Conservation (phyloP, 176 grass and related monocot genomes). For the Ampelocalamus luodianensis region DNA sequence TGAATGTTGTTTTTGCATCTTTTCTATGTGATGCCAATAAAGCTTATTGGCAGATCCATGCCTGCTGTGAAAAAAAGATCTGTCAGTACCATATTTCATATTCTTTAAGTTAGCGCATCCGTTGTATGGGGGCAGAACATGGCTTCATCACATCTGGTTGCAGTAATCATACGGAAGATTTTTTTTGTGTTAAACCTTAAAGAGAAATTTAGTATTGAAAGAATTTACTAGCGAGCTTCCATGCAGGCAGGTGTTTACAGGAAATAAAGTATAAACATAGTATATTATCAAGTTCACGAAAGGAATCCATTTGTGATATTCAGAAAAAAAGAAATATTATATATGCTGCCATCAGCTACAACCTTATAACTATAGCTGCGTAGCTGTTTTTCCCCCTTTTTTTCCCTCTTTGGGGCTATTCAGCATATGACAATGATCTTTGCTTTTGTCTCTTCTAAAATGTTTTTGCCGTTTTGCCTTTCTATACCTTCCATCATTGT, state of each 20-base stretch:
- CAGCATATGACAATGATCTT: conserved; percentile 19
- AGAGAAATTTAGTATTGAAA: background rate
- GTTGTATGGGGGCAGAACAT: background rate
- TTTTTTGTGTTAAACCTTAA: conserved; percentile 1
- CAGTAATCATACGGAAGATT: background rate
- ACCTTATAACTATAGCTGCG: conserved; percentile 23
- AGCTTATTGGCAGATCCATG: conserved; percentile 27
- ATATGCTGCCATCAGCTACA: conserved; percentile 41
- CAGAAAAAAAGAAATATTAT: conserved; percentile 24
- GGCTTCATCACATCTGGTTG: background rate
- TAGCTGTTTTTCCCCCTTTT: conserved; percentile 20
- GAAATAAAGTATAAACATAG: conserved; percentile 29
- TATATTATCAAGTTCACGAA: conserved; percentile 25
- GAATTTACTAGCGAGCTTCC: conserved; percentile 11
- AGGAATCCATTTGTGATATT: conserved; percentile 36
- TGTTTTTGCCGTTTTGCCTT: conserved; percentile 16
- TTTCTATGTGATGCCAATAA: conserved; percentile 12
- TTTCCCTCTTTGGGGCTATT: conserved; percentile 24
- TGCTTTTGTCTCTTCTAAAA: conserved; percentile 27
- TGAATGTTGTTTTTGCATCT: conserved; percentile 24
- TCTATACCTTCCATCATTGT: conserved; percentile 29
- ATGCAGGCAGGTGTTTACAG: conserved; percentile 32
- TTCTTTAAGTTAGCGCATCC: background rate
- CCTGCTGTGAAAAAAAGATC: background rate
- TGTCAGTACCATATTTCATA: background rate